Conservation (phyloP, 2,329 filamentous ascomycete genomes). For the Penicillium sp. region DNA sequence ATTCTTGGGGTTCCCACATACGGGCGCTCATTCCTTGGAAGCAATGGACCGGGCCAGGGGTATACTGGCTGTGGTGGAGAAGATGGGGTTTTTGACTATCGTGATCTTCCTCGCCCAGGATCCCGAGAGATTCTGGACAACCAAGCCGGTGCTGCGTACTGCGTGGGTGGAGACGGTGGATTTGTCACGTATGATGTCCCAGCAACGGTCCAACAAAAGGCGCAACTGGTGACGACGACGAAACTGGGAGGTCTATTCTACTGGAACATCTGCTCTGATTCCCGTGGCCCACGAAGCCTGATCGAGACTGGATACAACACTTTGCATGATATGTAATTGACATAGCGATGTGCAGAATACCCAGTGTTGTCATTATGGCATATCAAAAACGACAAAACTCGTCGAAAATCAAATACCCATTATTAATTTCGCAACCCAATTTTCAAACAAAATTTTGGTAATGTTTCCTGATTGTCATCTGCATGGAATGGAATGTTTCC, state of each 20-base stretch:
- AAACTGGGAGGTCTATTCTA: constrained; percentile 76
- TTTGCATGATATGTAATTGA: constrained; percentile 45
- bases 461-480: no score
- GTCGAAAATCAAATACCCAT: not conserved
- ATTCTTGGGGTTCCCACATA: constrained; percentile 74
- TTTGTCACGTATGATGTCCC: constrained; percentile 80
- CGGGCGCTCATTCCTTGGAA: constrained; percentile 70
- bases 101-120: constrained; percentile 61
- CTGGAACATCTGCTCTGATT: constrained; percentile 75
- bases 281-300: constrained; percentile 56
- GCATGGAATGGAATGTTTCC: no score
- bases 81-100: constrained; percentile 73
- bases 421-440: not conserved
- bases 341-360: not conserved
- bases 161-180: constrained; percentile 67
- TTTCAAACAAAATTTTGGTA: not conserved
- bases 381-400: not conserved
- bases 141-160: constrained; percentile 67
- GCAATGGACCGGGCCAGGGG: constrained; percentile 63
- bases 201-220: constrained; percentile 73
- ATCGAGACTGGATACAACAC: constrained; percentile 61
- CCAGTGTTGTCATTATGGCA: not conserved
- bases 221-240: constrained; percentile 68
- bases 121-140: constrained; percentile 69
- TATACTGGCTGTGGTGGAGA: constrained; percentile 57